Conservation (phyloP, 2,329 filamentous ascomycete genomes). For the Nemania sp. region DNA sequence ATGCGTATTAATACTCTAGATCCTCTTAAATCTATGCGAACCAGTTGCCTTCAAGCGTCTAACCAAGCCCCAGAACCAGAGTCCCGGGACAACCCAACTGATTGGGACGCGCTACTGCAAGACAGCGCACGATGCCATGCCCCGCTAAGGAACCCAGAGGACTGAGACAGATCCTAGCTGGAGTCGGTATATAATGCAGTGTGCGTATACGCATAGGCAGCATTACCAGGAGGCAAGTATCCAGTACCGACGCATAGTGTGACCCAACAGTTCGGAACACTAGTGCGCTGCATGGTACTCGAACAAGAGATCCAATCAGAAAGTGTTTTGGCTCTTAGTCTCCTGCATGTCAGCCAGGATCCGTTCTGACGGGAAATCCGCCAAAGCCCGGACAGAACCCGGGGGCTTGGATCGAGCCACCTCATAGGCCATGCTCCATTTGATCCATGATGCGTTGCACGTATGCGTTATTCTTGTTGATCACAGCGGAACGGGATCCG, state of each 20-base stretch:
- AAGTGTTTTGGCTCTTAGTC: neutral
- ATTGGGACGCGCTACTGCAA: conserved; percentile 13
- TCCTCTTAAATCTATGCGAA: conserved; percentile 12
- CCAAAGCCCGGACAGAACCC: conserved; percentile 12
- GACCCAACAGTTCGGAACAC: conserved; percentile 23
- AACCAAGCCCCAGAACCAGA: conserved; percentile 1
- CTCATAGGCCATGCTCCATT: conserved; percentile 2
- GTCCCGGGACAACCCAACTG: conserved; percentile 10
- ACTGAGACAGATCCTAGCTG: conserved; percentile 5
- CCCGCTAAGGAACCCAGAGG: neutral
- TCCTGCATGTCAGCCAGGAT: conserved; percentile 15
- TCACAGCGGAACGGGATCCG: conserved; percentile 10
- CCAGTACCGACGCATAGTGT: neutral
- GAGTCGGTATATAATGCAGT: conserved; percentile 4
- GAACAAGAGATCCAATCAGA: conserved; percentile 1
- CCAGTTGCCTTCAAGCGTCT: conserved; percentile 22
- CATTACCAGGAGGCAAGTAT: neutral
- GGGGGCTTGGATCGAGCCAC: conserved; percentile 19
- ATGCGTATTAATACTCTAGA: neutral
- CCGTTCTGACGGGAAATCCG: conserved; percentile 2
- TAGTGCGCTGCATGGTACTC: conserved; percentile 13
- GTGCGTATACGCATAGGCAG: conserved; percentile 10
- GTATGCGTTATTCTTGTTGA: neutral
- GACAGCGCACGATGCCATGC: conserved; percentile 14
- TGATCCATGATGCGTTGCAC: neutral